Percentiles rank a stretch among this genome's conserved stretches.
These are phyloP conservation scores for fission yeast (Schizosaccharomyces pombe) DNA, from an alignment of 805 yeast species.

Conservation along the genomic window ASM294v3 CU329670.1:2657501-2658000, in stretches of 20 bases:
- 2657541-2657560: slow-evolving; percentile 27
- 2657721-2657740: slow-evolving; percentile 68
- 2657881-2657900: too few species aligned
- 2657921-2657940: too few species aligned
- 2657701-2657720: slow-evolving; percentile 48
- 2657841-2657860: too few species aligned
- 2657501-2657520: slow-evolving; percentile 38
- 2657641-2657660: slow-evolving; percentile 82
- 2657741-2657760: slow-evolving; percentile 70
- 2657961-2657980: too few species aligned
- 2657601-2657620: slow-evolving; percentile 45
- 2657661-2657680: slow-evolving; percentile 65
- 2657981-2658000: too few species aligned
- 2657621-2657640: slow-evolving; percentile 63
- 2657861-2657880: too few species aligned
- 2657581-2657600: slow-evolving; percentile 40
- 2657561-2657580: slow-evolving; percentile 46
- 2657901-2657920: too few species aligned
- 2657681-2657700: slow-evolving; percentile 41
- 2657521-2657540: slow-evolving; percentile 53
- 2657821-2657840: slow-evolving; percentile 7
- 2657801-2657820: slow-evolving; percentile 10
- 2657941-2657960: too few species aligned
- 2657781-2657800: slow-evolving; percentile 9
- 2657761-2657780: slow-evolving; percentile 44